A percentile compares a stretch with the other conserved stretches of the same genome.
Conservation (phyloP, 306 rosid genomes). For the Fragaria vesca region DNA sequence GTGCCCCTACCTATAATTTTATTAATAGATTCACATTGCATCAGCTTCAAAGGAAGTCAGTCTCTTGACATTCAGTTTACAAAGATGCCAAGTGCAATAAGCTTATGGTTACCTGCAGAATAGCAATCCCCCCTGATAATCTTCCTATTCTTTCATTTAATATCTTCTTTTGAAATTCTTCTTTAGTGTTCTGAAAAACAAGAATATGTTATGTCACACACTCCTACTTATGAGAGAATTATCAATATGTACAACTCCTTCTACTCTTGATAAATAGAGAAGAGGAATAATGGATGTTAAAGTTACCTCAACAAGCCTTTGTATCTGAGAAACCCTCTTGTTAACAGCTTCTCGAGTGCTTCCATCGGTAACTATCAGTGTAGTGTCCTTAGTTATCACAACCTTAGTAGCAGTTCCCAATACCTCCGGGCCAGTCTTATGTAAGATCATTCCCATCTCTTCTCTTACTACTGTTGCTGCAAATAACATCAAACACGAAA, state of each 20-base stretch:
- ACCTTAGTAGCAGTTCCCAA: conserved; percentile 73
- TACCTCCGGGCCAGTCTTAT: conserved; percentile 53
- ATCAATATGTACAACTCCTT: neutral
- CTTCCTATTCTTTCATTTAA: conserved; percentile 86
- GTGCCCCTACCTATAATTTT: conserved; percentile 86
- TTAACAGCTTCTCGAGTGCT: conserved; percentile 61
- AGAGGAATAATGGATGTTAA: conserved; percentile 21
- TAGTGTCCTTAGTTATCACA: conserved; percentile 74
- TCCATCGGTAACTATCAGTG: conserved; percentile 81
- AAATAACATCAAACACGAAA: conserved; percentile 18
- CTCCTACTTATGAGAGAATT: neutral
- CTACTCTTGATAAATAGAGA: conserved; percentile 10
- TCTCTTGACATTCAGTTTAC: conserved; percentile 14
- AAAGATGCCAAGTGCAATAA: conserved; percentile 14
- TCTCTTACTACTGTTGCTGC: conserved; percentile 87
- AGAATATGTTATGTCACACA: conserved; percentile 14
- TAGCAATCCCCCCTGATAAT: conserved; percentile 79
- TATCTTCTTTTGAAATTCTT: conserved; percentile 76
- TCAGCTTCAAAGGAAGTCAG: conserved; percentile 20
- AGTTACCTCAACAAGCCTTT: conserved; percentile 65
- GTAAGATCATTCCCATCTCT: conserved; percentile 74
- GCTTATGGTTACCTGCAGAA: conserved; percentile 64
- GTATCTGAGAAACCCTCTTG: conserved; percentile 67
- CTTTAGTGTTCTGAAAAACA: conserved; percentile 70
- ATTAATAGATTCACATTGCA: conserved; percentile 19